phyloP scores from a whole-genome alignment of 768 basidiomycete species.

The Sarcodon sp. region DNA sequence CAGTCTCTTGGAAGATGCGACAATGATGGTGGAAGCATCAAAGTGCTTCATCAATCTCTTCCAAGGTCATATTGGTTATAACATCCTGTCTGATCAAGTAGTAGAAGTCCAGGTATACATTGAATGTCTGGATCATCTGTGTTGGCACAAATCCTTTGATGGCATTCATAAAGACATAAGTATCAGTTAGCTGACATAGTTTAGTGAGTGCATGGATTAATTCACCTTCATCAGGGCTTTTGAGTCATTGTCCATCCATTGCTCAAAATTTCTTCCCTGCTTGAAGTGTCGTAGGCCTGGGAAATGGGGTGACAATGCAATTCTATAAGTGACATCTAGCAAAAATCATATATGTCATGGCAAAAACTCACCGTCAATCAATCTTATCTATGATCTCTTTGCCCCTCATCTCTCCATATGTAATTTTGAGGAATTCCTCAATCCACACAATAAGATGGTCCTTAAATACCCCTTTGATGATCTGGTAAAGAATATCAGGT shows the following conservation, averaged over 20 bases:
- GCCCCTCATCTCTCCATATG: not conserved
- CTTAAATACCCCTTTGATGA: slow-evolving; percentile 14
- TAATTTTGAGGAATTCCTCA: slow-evolving; percentile 1
- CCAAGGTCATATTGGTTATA: not conserved
- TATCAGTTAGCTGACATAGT: not conserved
- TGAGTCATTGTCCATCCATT: slow-evolving; percentile 16
- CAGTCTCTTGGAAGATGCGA: slow-evolving; percentile 6
- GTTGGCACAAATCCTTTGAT: slow-evolving; percentile 1
- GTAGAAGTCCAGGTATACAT: slow-evolving; percentile 12
- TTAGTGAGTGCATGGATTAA: not conserved
- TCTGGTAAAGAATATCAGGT: slow-evolving; percentile 10
- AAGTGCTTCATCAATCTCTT: slow-evolving; percentile 6
- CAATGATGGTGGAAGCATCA: slow-evolving; percentile 4
- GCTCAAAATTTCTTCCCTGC: slow-evolving; percentile 13
- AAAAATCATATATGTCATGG: not conserved
- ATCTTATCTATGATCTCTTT: slow-evolving; percentile 7
- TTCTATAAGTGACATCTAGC: not conserved
- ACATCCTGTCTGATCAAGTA: slow-evolving; percentile 9
- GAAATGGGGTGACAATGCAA: slow-evolving; percentile 10
- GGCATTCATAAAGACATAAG: not conserved
- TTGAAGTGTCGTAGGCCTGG: slow-evolving; percentile 9
- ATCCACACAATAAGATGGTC: slow-evolving; percentile 13
- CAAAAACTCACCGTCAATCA: slow-evolving; percentile 5
- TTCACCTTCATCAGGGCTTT: slow-evolving; percentile 16
- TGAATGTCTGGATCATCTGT: slow-evolving; percentile 4